A percentile compares a stretch with the other conserved stretches of the same genome.
These are phyloP conservation scores for Sicyos edulis DNA, from an alignment of 306 rosid genomes.

Conservation along the genomic window DNA sequence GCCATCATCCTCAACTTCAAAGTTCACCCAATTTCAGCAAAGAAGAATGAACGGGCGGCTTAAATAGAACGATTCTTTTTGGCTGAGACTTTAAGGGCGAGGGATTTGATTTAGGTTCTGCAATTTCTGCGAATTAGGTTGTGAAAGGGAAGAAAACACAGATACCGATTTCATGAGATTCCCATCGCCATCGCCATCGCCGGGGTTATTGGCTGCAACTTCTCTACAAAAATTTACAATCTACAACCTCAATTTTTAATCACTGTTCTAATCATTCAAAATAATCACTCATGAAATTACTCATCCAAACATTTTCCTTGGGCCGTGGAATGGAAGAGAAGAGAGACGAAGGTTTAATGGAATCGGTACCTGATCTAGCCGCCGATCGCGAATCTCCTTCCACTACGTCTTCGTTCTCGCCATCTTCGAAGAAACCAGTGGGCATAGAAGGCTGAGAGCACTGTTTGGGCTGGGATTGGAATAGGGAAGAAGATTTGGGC, in stretches of 20 bases:
- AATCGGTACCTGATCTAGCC: background rate
- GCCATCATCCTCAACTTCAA: constrained; percentile 32
- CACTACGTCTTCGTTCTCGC: background rate
- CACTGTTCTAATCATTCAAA: too few species aligned
- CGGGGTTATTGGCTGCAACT: too few species aligned
- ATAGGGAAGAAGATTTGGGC: constrained; percentile 47
- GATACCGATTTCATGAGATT: constrained; percentile 15
- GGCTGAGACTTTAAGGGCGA: constrained; percentile 30
- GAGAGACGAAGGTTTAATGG: constrained; percentile 38
- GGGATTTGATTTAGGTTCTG: constrained; percentile 22
- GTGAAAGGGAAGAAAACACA: constrained; percentile 34
- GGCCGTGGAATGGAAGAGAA: constrained; percentile 48
- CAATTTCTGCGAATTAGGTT: constrained; percentile 48
- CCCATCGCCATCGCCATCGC: background rate
- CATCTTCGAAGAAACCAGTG: background rate
- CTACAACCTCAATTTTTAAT: too few species aligned
- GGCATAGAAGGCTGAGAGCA: constrained; percentile 13
- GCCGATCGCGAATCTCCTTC: constrained; percentile 1
- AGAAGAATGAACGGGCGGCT: constrained; percentile 48
- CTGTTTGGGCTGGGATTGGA: constrained; percentile 48
- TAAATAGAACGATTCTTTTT: constrained; percentile 64
- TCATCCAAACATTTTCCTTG: too few species aligned
- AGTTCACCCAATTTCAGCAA: constrained; percentile 34
- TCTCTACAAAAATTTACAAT: too few species aligned
- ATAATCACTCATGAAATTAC: too few species aligned